Conservation (phyloP, 2,329 filamentous ascomycete genomes). For the Talaromyces sp. region DNA sequence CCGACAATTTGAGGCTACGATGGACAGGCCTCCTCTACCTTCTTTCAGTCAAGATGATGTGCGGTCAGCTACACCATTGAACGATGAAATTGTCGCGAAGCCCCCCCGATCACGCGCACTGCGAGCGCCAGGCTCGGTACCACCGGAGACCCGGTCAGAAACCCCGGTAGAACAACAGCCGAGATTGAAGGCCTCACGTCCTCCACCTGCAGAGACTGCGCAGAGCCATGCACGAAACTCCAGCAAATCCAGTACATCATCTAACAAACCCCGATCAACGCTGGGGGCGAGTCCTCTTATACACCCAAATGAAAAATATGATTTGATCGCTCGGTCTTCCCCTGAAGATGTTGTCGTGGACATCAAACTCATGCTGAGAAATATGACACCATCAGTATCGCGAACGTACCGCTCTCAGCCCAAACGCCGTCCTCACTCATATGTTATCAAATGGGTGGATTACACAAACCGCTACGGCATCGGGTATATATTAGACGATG, state of each 20-base stretch:
- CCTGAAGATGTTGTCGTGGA: conserved; percentile 38
- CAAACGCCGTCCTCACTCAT: conserved; percentile 37
- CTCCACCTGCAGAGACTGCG: not conserved
- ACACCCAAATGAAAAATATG: conserved; percentile 36
- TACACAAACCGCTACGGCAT: conserved; percentile 52
- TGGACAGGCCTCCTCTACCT: conserved; percentile 21
- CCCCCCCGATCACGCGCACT: not conserved
- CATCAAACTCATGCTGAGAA: conserved; percentile 38
- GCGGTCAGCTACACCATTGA: conserved; percentile 20
- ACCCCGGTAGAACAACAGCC: conserved; percentile 18
- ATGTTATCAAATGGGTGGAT: conserved; percentile 53
- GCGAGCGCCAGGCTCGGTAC: conserved; percentile 14
- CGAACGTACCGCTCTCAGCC: conserved; percentile 27
- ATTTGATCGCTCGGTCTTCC: conserved; percentile 38
- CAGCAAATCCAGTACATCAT: conserved; percentile 31
- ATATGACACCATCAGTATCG: conserved; percentile 32
- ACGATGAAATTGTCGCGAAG: not conserved
- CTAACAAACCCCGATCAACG: conserved; percentile 33
- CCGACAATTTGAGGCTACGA: conserved; percentile 31
- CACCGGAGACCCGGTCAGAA: conserved; percentile 7
- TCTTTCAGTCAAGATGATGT: conserved; percentile 24
- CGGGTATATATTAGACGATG: conserved; percentile 50
- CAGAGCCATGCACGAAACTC: conserved; percentile 11
- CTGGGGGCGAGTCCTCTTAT: conserved; percentile 38
- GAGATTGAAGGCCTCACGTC: not conserved